Evolutionary conservation across 257 asterid genomes (phyloP).

Genomic region (Jacaranda copaia): DNA sequence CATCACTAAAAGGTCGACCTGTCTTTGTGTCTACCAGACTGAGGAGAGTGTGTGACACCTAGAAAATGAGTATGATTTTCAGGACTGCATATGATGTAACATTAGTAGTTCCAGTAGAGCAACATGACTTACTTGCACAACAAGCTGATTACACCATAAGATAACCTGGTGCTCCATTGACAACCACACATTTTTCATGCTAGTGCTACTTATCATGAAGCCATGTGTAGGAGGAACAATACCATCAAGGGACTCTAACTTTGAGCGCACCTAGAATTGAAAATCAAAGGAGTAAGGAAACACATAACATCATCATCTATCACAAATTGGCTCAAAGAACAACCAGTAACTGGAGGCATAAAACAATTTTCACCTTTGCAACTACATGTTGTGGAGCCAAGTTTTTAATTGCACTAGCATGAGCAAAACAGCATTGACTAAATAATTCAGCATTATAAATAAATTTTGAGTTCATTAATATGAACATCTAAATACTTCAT

Average conservation of each 20-base stretch:
- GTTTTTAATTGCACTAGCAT: too few relatives aligned
- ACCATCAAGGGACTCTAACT: conserved; percentile 88
- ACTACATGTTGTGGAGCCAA: too few relatives aligned
- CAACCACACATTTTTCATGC: conserved; percentile 92
- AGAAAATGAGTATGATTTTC: conserved; percentile 47
- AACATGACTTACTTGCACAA: conserved; percentile 60
- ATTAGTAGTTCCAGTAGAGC: conserved; percentile 32
- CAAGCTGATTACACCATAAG: conserved; percentile 55
- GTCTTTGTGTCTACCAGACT: conserved; percentile 78
- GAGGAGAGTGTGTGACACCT: conserved; percentile 98
- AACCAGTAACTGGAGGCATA: conserved; percentile 23
- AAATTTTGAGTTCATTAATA: too few relatives aligned
- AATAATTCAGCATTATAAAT: too few relatives aligned
- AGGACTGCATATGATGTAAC: conserved; percentile 32
- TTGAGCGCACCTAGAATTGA: conserved; percentile 78
- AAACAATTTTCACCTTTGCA: too few relatives aligned
- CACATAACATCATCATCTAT: conserved; percentile 27
- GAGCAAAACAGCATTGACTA: too few relatives aligned
- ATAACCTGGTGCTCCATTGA: conserved; percentile 99
- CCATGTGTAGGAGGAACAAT: conserved; percentile 97
- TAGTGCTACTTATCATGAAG: conserved; percentile 82
- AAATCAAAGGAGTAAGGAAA: conserved; percentile 31
- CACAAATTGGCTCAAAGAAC: conserved; percentile 15
- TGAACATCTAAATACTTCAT: too few relatives aligned
- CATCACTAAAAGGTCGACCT: conserved; percentile 75